These are phyloP conservation scores for Penicillium bovifimosum DNA, from an alignment of 495 filamentous ascomycete genomes.

Conservation along the genomic window DNA sequence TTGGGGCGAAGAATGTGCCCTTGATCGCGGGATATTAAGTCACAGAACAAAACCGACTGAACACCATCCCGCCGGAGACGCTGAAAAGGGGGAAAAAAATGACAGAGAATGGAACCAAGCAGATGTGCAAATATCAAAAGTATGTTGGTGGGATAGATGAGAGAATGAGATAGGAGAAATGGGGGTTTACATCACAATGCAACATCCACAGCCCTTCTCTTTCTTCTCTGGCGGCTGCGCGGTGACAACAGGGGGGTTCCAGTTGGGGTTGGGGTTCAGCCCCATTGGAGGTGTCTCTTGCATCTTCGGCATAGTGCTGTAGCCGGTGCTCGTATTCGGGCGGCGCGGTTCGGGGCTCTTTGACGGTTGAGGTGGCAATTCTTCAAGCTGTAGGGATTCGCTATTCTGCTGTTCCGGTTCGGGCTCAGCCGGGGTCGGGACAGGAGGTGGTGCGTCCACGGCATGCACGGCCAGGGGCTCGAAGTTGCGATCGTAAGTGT, in stretches of 20 bases:
- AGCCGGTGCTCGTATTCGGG: conserved; percentile 38
- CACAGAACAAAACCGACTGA: conserved; percentile 20
- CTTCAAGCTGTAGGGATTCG: conserved; percentile 14
- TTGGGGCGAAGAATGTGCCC: conserved; percentile 8
- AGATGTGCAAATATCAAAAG: conserved; percentile 11
- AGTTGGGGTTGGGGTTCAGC: conserved; percentile 31
- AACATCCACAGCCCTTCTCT: conserved; percentile 47
- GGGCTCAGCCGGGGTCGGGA: conserved; percentile 14
- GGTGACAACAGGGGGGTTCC: conserved; percentile 37
- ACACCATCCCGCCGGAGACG: conserved; percentile 40
- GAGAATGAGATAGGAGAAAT: not conserved
- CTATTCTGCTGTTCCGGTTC: conserved; percentile 16
- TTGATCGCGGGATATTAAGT: conserved; percentile 17
- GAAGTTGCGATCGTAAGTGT: conserved; percentile 77
- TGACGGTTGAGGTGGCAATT: conserved; percentile 26
- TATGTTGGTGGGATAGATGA: conserved; percentile 1
- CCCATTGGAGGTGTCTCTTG: conserved; percentile 37
- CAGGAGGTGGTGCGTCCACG: conserved; percentile 27
- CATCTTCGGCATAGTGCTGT: conserved; percentile 52
- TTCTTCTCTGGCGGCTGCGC: conserved; percentile 34
- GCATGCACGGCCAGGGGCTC: conserved; percentile 62
- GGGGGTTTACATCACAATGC: conserved; percentile 46
- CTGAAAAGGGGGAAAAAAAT: conserved; percentile 16
- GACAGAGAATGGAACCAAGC: conserved; percentile 18
- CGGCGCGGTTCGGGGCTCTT: conserved; percentile 34